A percentile compares a stretch with the other conserved stretches of the same genome.
Evolutionary conservation across 805 yeast species (phyloP).

Genomic region (Kurtzmaniella cleridarum): DNA sequence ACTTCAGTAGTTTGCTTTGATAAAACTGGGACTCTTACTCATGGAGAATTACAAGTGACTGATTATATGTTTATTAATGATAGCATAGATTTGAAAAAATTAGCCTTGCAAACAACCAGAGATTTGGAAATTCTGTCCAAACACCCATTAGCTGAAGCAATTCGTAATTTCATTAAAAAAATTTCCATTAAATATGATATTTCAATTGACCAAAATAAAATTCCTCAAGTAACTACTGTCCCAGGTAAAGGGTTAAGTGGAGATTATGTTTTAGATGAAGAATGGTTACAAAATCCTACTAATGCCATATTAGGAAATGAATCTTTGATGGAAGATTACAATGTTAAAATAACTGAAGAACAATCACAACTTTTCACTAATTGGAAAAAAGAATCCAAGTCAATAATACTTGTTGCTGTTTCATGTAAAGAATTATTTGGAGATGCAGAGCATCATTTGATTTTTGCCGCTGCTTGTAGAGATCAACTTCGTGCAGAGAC

Average conservation of each 20-base stretch:
- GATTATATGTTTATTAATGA: constrained; percentile 33
- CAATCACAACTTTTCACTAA: constrained; percentile 25
- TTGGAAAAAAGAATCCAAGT: constrained; percentile 64
- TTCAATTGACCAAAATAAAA: constrained; percentile 24
- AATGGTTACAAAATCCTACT: constrained; percentile 15
- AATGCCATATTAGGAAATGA: constrained; percentile 58
- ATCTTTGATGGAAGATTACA: constrained; percentile 45
- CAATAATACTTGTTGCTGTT: constrained; percentile 53
- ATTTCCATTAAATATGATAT: constrained; percentile 25
- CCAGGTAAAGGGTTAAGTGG: constrained; percentile 61
- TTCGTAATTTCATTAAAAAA: constrained; percentile 24
- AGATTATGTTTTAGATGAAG: constrained; percentile 18
- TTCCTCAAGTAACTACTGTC: constrained; percentile 46
- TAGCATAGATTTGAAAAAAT: constrained; percentile 11
- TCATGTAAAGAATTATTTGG: constrained; percentile 21
- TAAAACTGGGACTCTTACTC: constrained; percentile 75
- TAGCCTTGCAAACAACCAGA: constrained; percentile 44
- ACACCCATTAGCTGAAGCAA: constrained; percentile 65
- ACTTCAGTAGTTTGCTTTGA: constrained; percentile 67
- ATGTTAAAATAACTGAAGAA: constrained; percentile 33
- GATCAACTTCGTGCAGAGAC: constrained; percentile 61
- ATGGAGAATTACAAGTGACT: constrained; percentile 55
- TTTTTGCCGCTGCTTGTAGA: constrained; percentile 52
- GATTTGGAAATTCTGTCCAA: constrained; percentile 60
- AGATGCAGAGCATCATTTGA: constrained; percentile 28